Conservation (phyloP, 352 stramenopile species). For the Globisporangium paroecandrum region DNA sequence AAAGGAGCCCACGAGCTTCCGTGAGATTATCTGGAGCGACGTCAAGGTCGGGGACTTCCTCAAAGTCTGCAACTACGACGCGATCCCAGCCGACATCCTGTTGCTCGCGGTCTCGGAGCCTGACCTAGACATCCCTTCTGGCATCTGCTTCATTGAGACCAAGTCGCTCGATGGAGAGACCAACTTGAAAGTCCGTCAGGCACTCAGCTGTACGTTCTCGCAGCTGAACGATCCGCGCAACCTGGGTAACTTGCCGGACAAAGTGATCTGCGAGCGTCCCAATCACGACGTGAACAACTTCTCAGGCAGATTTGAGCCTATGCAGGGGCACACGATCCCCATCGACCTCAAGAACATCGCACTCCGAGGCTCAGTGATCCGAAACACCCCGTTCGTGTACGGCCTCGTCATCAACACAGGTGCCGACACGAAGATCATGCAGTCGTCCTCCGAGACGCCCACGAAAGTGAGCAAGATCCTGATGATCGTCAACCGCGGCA, state of each 20-base stretch:
- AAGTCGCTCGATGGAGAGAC: conserved; percentile 87
- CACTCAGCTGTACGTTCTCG: conserved; percentile 78
- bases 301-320: conserved; percentile 67
- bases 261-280: conserved; percentile 71
- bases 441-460: conserved; percentile 66
- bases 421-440: conserved; percentile 87
- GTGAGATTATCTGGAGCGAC: conserved; percentile 49
- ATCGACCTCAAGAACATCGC: conserved; percentile 85
- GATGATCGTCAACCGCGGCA: conserved; percentile 77
- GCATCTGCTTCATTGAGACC: conserved; percentile 86
- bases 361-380: conserved; percentile 78
- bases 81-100: conserved; percentile 77
- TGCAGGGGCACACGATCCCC: conserved; percentile 73
- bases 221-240: conserved; percentile 69
- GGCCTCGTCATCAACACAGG: conserved; percentile 82
- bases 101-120: conserved; percentile 71
- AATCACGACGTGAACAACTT: conserved; percentile 90
- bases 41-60: conserved; percentile 79
- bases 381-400: conserved; percentile 78
- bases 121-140: conserved; percentile 51
- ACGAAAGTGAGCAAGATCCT: conserved; percentile 83
- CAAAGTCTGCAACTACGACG: conserved; percentile 86
- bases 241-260: conserved; percentile 60
- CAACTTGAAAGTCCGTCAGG: conserved; percentile 84
- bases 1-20: conserved; percentile 38